Evolutionary conservation across 345 rosid species (phyloP), one percentile per base, ranked within the genome.

Genomic region (Fremontodendron californicum): DNA sequence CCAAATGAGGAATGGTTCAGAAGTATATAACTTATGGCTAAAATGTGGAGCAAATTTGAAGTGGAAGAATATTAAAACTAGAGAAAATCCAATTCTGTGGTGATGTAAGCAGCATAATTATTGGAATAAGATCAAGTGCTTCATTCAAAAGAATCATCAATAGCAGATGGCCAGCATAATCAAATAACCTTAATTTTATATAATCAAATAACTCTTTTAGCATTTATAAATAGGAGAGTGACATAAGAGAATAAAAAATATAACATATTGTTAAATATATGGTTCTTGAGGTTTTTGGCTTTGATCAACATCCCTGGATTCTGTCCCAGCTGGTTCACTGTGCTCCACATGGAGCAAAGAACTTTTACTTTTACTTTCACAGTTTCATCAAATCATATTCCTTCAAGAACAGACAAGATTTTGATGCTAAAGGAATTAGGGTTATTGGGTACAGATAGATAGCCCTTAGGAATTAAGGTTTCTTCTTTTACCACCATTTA

Each of bases 131-230:
- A 46, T 46, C 15, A 15, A 8, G 46, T 33, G 76, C 71, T 46
- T 42, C 82, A 61, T 61, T 75, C 48, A 48, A 75, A 48, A 51
- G 71, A 70, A 40, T n/a, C 46, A 19, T 19, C 70, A 65, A 19
- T 65, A 19, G 48, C 46, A 37, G 3, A 64, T 39, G 16, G 16
- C 46, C 70, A 65, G 48, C 27, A 37, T 39, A 39, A 65, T 1
- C 27, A 19, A n/a, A 9, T 37, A 64, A 64, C 27, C 27, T 64
- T 35, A 63, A 63, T 80, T 6, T 69, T 55, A 79, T 62, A 19
- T 37, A 72, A 52, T 40, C n/a, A n/a, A 42, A 62, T 31, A 75
- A 49, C 76, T 51, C 3, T 67, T 67, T 21, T 10, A 11, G 19
- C 52, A 23, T 25, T 68, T 43, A 27, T 46, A 69, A 45, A 12